Percentiles rank a stretch among this genome's conserved stretches.
phyloP scores from a whole-genome alignment of 2,329 filamentous ascomycete species.

The Aspergillus costaricaensis region DNA sequence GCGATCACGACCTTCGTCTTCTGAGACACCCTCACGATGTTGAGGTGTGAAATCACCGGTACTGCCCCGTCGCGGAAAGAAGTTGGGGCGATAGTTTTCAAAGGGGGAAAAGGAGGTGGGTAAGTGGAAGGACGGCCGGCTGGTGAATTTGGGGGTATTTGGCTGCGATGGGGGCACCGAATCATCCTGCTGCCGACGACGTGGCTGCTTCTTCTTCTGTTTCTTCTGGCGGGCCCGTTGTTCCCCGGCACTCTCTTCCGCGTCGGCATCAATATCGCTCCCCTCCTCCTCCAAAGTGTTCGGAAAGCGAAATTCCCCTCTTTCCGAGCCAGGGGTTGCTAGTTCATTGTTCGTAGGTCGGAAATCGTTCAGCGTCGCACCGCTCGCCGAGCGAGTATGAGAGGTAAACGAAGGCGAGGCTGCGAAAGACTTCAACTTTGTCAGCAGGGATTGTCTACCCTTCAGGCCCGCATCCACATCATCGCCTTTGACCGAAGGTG shows the following conservation, averaged over 20 bases:
- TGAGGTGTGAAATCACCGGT: conserved; percentile 61
- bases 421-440: conserved; percentile 74
- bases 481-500: conserved; percentile 64
- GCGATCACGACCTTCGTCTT: conserved; percentile 71
- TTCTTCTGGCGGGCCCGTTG: conserved; percentile 57
- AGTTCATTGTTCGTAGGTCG: conserved; percentile 40
- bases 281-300: conserved; percentile 60
- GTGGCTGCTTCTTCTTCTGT: conserved; percentile 62
- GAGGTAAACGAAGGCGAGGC: conserved; percentile 53
- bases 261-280: conserved; percentile 75
- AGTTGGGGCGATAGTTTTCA: conserved; percentile 48
- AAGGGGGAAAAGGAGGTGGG: conserved; percentile 51
- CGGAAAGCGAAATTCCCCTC: conserved; percentile 54
- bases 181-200: conserved; percentile 55
- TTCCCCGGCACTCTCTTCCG: conserved; percentile 84
- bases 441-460: conserved; percentile 69
- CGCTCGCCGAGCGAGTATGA: conserved; percentile 54
- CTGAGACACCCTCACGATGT: conserved; percentile 67
- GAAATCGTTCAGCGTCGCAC: conserved; percentile 46
- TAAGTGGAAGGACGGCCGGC: conserved; percentile 42
- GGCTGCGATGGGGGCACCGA: conserved; percentile 65
- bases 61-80: conserved; percentile 66
- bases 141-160: conserved; percentile 60
- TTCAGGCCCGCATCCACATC: conserved; percentile 63
- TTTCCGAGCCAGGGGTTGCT: conserved; percentile 52